Evolutionary conservation across 495 filamentous ascomycete species (phyloP), one percentile per base, ranked within the genome.

Genomic region (Neurospora sublineolata): DNA sequence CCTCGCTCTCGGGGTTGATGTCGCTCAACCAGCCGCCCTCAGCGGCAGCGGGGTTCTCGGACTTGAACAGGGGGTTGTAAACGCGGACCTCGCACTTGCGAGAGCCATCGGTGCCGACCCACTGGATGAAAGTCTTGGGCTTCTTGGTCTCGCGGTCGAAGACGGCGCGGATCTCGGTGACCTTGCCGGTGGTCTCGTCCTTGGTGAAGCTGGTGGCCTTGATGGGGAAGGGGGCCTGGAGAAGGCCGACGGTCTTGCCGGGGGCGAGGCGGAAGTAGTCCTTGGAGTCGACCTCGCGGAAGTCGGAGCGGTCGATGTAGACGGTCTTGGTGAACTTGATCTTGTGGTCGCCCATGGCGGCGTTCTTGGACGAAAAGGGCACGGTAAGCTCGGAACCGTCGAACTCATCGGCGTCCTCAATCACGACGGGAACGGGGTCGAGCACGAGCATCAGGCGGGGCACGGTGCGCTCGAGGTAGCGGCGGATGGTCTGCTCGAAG

Each of bases 261-360:
- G 94, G 94, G 0, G 96, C 92, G 33, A 99, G 89, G 27, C 96
- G 93, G 89, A 97, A 97, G 84, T 93, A 97, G 72, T 96, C 92
- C 67, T 90, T 87, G 75, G 86, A 88, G 79, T 94, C 93, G 20
- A 90, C 86, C 77, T 96, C 91, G 40, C 95, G 88, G 85, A 97
- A 99, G 79, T 99, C 95, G 41, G 86, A 89, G 67, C 93, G 90
- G 77, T 99, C 95, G 68, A 99, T 97, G 83, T 95, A 97, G 18
- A 97, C 86, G 10, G 84, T 92, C 79, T 89, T 89, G n/a, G 92
- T 93, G 78, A 97, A 90, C 39, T 91, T 91, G 73, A 97, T 82
- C 73, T 83, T 85, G 60, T 84, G 83, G n/a, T 79, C 76, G 68
- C 89, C 89, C 78, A 89, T 84, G 37, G 84, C 83, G 3, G 89